phyloP scores from a whole-genome alignment of 176 grass and related monocot genomes.

The Aegilops longissima region DNA sequence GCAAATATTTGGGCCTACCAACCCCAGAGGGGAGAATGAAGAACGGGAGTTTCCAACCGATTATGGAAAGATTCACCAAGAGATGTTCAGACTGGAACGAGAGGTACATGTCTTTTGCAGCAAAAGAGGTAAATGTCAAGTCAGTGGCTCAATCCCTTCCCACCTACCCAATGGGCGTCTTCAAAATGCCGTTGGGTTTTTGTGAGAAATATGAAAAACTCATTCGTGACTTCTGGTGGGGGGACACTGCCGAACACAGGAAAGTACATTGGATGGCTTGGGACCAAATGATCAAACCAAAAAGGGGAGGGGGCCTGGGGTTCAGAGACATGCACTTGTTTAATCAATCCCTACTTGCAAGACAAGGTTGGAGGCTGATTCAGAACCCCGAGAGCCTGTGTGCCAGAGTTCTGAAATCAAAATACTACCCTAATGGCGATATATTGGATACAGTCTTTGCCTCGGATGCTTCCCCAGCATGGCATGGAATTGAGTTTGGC shows the following conservation, averaged over 20 bases:
- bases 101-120: background rate
- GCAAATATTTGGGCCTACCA: too few relatives aligned
- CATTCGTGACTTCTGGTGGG: background rate
- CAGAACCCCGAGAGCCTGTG: too few relatives aligned
- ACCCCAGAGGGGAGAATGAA: background rate
- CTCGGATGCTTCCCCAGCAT: background rate
- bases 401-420: too few relatives aligned
- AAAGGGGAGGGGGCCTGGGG: background rate
- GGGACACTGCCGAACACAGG: background rate
- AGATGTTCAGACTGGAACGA: background rate
- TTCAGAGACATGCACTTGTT: background rate
- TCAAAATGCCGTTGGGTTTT: background rate
- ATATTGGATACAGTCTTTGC: too few relatives aligned
- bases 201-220: background rate
- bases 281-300: background rate
- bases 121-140: background rate
- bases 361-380: too few relatives aligned
- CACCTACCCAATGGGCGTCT: background rate
- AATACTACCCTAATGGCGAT: too few relatives aligned
- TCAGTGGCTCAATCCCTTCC: background rate
- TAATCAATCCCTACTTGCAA: too few relatives aligned
- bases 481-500: too few relatives aligned
- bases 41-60: background rate
- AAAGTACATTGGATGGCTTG: background rate
- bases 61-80: background rate